phyloP scores from a whole-genome alignment of 176 grass and related monocot species.

The Tuctoria greenei region DNA sequence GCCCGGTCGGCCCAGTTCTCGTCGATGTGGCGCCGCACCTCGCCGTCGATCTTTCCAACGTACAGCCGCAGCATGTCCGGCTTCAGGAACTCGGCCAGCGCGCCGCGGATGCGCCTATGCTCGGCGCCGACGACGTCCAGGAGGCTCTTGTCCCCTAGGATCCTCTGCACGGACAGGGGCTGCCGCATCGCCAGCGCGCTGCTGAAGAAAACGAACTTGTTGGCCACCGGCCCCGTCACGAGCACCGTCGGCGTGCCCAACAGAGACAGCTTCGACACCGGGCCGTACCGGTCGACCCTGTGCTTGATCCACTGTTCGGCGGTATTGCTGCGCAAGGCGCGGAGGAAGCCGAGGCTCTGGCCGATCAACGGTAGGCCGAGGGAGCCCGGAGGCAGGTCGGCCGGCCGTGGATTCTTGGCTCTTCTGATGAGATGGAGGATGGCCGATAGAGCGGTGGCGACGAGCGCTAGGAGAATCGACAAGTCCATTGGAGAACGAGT shows the following conservation, averaged over 20 bases:
- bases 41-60: slow-evolving; percentile 48
- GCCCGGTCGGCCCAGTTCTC: slow-evolving; percentile 25
- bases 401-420: not conserved
- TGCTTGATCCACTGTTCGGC: slow-evolving; percentile 43
- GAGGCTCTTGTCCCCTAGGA: slow-evolving; percentile 40
- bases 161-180: slow-evolving; percentile 29
- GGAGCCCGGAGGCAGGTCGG: slow-evolving; percentile 43
- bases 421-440: slow-evolving; percentile 10
- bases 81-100: slow-evolving; percentile 46
- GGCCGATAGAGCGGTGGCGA: not conserved
- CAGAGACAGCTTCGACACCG: slow-evolving; percentile 61
- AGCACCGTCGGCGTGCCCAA: slow-evolving; percentile 49
- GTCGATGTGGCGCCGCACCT: slow-evolving; percentile 47
- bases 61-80: slow-evolving; percentile 52
- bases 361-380: slow-evolving; percentile 51
- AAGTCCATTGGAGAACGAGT: slow-evolving; percentile 24
- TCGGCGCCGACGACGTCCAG: slow-evolving; percentile 41
- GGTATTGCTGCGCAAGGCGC: slow-evolving; percentile 47
- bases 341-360: slow-evolving; percentile 50
- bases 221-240: slow-evolving; percentile 29
- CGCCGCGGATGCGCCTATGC: slow-evolving; percentile 45
- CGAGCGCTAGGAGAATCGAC: slow-evolving; percentile 9
- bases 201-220: slow-evolving; percentile 54
- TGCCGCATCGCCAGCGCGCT: slow-evolving; percentile 29
- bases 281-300: slow-evolving; percentile 39